Evolutionary conservation across 495 filamentous ascomycete species (phyloP).

Genomic region (Annulohypoxylon moriforme): DNA sequence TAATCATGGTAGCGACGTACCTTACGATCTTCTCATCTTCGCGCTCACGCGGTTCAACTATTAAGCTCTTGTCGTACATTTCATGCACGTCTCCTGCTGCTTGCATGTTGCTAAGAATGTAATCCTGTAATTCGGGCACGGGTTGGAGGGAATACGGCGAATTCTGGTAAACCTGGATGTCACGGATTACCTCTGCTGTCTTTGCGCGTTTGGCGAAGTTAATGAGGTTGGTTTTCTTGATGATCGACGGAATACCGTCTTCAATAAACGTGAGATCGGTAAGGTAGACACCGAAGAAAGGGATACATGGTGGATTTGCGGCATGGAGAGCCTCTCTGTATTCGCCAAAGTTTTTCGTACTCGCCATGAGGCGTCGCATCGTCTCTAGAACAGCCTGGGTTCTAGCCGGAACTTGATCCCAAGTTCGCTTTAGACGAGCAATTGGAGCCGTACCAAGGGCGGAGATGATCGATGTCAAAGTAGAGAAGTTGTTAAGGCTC

Average conservation of each 20-base stretch:
- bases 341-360: slow-evolving; percentile 97
- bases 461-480: slow-evolving; percentile 97
- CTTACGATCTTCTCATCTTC: slow-evolving; percentile 86
- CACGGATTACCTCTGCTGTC: slow-evolving; percentile 96
- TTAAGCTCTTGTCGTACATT: slow-evolving; percentile 96
- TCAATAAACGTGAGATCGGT: slow-evolving; percentile 99
- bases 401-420: slow-evolving; percentile 88
- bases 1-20: slow-evolving; percentile 52
- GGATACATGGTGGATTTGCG: slow-evolving; percentile 96
- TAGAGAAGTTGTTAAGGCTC: slow-evolving; percentile 93
- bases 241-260: slow-evolving; percentile 94
- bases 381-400: slow-evolving; percentile 82
- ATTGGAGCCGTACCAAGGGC: slow-evolving; percentile 94
- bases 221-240: slow-evolving; percentile 94
- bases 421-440: slow-evolving; percentile 92
- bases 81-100: slow-evolving; percentile 94
- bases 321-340: slow-evolving; percentile 92
- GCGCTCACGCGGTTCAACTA: slow-evolving; percentile 91
- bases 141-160: slow-evolving; percentile 90
- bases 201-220: slow-evolving; percentile 98
- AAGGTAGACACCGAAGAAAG: slow-evolving; percentile 97
- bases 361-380: slow-evolving; percentile 95
- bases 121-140: slow-evolving; percentile 93
- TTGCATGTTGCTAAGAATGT: slow-evolving; percentile 95
- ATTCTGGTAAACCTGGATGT: slow-evolving; percentile 98